Base-by-base conservation (phyloP, 331 rosid species). In the Rhamnella rubrinervis region DNA sequence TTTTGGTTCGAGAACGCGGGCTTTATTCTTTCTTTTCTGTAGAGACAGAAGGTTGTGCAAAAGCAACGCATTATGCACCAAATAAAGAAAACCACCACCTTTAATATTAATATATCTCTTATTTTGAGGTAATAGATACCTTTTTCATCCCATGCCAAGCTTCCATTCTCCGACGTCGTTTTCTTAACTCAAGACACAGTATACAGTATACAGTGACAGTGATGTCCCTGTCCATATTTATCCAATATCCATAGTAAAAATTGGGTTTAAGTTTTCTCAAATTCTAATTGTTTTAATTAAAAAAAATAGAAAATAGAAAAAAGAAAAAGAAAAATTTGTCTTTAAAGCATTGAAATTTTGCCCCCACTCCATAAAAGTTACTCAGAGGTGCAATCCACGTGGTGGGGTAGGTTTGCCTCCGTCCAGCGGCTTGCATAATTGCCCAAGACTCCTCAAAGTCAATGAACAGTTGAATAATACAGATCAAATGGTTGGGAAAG, bases 1-100 rank as follows among this genome's bases (percentile, higher is more conserved):
- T 57, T 58, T 53, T 76, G 80, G 78, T 79, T 65, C 50, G 52
- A 52, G 40, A 66, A 80, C 77, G 88, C 86, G 89, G 87, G 77
- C 71, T 75, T 37, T 4, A 16, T 13, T 67, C 2, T 38, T 37
- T 52, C 7, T 17, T 52, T n/a, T 6, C 18, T 53, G 2, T 3
- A 17, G 19, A 15, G 4, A 3, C 6, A 17, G 20, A 18, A 8
- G 21, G 58, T 23, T 23, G 23, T 4, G 2, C 25, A 53, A 17
- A 17, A 17, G n/a, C 25, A 18, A 53, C 10, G 23, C 23, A 23
- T 23, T 23, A 23, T 23, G 58, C 58, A 53, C 21, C 19, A 19
- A 17, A 53, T 9, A 53, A 49, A 49, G 6, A 49, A 49, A 52
- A 53, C 5, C 1, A 53, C 11, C 9, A 5, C 20, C 20, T 17